Percentiles rank a stretch among this genome's conserved stretches.
phyloP scores from a whole-genome alignment of 2,329 filamentous ascomycete genomes.

The Xylariaceae sp. region DNA sequence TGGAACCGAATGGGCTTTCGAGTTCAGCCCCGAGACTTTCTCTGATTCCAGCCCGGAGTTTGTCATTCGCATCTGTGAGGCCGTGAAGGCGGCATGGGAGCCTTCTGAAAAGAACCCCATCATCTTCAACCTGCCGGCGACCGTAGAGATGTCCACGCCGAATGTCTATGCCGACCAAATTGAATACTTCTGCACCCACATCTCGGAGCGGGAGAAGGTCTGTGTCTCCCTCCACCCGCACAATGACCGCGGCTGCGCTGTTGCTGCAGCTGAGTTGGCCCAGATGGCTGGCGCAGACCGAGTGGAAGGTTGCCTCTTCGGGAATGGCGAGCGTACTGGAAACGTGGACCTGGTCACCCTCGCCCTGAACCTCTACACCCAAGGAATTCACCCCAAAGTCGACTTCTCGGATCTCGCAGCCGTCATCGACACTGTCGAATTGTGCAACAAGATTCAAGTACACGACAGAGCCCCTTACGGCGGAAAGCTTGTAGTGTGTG shows the following conservation, averaged over 20 bases:
- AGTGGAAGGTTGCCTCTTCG: conserved; percentile 90
- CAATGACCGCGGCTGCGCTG: conserved; percentile 87
- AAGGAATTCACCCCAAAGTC: conserved; percentile 78
- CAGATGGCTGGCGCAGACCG: conserved; percentile 96
- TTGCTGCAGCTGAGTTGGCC: conserved; percentile 84
- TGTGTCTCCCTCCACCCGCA: conserved; percentile 89
- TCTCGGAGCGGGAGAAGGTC: conserved; percentile 80
- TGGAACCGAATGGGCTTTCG: conserved; percentile 68
- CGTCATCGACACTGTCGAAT: conserved; percentile 85
- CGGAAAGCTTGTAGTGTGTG: conserved; percentile 85
- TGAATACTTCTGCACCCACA: conserved; percentile 87
- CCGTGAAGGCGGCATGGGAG: conserved; percentile 90
- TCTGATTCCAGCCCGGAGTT: conserved; percentile 86
- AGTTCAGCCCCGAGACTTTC: conserved; percentile 85
- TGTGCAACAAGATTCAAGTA: conserved; percentile 90
- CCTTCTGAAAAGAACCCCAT: conserved; percentile 76
- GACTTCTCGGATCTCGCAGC: conserved; percentile 87
- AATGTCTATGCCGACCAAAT: conserved; percentile 97
- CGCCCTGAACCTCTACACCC: conserved; percentile 90
- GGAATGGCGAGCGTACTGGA: conserved; percentile 91
- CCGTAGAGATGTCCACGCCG: conserved; percentile 89
- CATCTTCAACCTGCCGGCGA: conserved; percentile 96
- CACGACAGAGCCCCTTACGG: conserved; percentile 88
- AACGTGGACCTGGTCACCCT: conserved; percentile 94
- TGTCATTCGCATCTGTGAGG: conserved; percentile 78